Evolutionary conservation across 331 rosid genomes (phyloP), one percentile per base, ranked within the genome.

Genomic region (Acacia concinna): DNA sequence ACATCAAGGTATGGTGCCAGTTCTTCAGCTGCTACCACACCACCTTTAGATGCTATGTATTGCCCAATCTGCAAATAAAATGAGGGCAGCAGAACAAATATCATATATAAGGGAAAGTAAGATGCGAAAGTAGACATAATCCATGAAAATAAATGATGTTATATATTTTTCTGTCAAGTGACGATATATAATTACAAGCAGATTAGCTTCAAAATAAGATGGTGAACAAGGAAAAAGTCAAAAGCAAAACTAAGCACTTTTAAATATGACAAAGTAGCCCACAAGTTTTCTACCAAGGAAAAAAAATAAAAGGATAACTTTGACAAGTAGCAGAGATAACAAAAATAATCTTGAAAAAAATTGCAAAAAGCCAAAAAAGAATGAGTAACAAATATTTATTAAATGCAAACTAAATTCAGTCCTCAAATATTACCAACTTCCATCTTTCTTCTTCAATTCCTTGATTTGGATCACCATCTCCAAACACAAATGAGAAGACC

Each of bases 361-460:
- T 12, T 2, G 32, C 20, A 25, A 13, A 41, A 44, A 4, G n/a
- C 15, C 9, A 56, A 60, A 52, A 43, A 68, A 78, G 44, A 70
- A 71, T 3, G 44, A 23, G 34, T 32, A 64, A 21, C 11, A 46
- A 47, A 37, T 41, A 46, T 35, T 76, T 74, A 74, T 60, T 79
- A 71, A 89, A 83, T 83, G 93, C 94, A 91, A 95, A 91, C 96
- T 85, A 83, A 91, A 88, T 84, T 88, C 85, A 91, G 94, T 87
- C 90, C 96, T 84, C 91, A 82, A 90, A 84, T 88, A 96, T 91
- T 96, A 96, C 99, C 99, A 96, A 96, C 98, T 93, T 96, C 99
- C 99, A 96, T 89, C 99, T 93, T 92, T 96, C 98, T 90, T 96
- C 99, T 93, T 96, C 99, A 43, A 93, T 93, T 93, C 96, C 99